These are phyloP conservation scores for Xylariaceae sp. DNA, from an alignment of 2,329 filamentous ascomycete species.

Conservation along the genomic window DNA sequence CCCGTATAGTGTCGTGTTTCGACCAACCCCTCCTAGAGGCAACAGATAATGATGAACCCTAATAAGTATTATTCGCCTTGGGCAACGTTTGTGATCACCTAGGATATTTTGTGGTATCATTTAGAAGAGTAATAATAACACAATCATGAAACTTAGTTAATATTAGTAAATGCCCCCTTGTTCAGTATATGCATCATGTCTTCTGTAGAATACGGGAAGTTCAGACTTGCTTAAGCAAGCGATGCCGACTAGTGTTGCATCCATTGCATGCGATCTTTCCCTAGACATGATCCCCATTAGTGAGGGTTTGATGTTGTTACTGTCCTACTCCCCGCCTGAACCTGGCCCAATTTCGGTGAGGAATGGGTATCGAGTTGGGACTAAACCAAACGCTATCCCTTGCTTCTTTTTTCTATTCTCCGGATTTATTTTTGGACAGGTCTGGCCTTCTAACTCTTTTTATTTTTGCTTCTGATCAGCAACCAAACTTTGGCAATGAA, in stretches of 20 bases:
- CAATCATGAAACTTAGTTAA: background rate
- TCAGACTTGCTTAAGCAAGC: constrained; percentile 4
- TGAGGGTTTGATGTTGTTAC: background rate
- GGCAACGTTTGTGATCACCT: background rate
- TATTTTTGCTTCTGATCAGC: constrained; percentile 2
- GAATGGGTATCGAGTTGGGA: background rate
- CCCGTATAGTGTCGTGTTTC: background rate
- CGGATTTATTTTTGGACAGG: background rate
- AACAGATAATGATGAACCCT: background rate
- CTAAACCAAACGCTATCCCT: constrained; percentile 7
- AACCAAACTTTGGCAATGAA: background rate
- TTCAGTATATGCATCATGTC: constrained; percentile 2
- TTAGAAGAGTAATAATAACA: background rate
- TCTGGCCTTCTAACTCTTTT: background rate
- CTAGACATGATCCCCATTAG: background rate
- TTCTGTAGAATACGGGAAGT: background rate
- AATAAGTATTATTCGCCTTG: background rate
- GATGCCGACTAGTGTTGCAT: constrained; percentile 1
- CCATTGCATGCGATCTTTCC: background rate
- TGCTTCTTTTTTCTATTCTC: constrained; percentile 4
- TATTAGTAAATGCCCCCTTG: background rate
- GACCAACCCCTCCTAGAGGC: background rate
- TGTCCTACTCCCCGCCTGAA: constrained; percentile 1
- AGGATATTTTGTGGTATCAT: background rate
- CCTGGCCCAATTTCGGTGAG: constrained; percentile 2